Percentiles rank a stretch among this genome's conserved stretches.
phyloP scores from a whole-genome alignment of 148 eudicot species.

The Heliosperma pusillum region DNA sequence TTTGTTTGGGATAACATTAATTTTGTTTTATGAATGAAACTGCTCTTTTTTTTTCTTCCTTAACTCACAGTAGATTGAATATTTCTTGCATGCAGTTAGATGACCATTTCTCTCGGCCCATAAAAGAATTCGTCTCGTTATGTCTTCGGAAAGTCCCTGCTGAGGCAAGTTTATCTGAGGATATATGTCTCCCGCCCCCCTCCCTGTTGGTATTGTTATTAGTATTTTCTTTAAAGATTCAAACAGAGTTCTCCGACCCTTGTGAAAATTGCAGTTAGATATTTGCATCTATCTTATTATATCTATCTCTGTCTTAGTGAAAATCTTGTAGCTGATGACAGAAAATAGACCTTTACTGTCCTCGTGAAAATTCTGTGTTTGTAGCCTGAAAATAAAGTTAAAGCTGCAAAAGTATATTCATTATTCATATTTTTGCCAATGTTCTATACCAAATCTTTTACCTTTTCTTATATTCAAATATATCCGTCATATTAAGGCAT shows the following conservation, averaged over 20 bases:
- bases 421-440: background rate
- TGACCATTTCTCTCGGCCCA: slow-evolving; percentile 90
- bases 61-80: slow-evolving; percentile 9
- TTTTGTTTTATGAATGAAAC: slow-evolving; percentile 5
- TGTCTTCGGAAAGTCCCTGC: slow-evolving; percentile 81
- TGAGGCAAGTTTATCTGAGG: slow-evolving; percentile 50
- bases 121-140: slow-evolving; percentile 85
- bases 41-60: background rate
- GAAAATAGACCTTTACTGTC: background rate
- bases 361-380: background rate
- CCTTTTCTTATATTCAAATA: background rate
- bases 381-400: background rate
- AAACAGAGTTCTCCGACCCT: background rate
- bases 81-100: slow-evolving; percentile 62
- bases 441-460: background rate
- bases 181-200: background rate
- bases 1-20: background rate
- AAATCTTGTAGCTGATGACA: background rate
- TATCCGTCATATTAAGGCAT: background rate
- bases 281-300: background rate
- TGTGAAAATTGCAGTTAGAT: background rate
- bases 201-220: background rate
- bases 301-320: background rate
- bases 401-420: background rate
- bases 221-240: background rate